Conservation (phyloP, 2,329 filamentous ascomycete genomes). For the Diplodia intermedia region DNA sequence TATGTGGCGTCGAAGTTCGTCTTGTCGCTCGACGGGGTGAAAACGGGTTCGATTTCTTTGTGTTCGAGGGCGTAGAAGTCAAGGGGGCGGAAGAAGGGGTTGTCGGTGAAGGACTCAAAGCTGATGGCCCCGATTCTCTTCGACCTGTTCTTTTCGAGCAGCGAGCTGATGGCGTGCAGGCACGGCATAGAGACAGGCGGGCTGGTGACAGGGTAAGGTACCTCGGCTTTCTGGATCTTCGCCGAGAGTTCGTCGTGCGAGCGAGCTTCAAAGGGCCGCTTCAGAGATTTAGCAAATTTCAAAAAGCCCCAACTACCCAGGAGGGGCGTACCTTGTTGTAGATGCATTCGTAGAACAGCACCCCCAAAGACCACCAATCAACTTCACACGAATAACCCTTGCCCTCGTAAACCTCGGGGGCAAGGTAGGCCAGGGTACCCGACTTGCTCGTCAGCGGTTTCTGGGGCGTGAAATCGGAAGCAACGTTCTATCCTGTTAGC, state of each 20-base stretch:
- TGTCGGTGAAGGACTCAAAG: conserved; percentile 84
- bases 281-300: conserved; percentile 29
- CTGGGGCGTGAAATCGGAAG: conserved; percentile 85
- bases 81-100: conserved; percentile 86
- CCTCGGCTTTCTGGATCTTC: conserved; percentile 80
- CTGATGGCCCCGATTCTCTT: conserved; percentile 81
- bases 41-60: conserved; percentile 89
- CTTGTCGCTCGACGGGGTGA: conserved; percentile 93
- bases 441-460: conserved; percentile 93
- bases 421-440: conserved; percentile 92
- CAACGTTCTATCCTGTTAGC: conserved; percentile 78
- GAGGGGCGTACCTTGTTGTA: conserved; percentile 81
- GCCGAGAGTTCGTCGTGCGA: conserved; percentile 81
- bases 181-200: conserved; percentile 89
- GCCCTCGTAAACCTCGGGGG: conserved; percentile 92
- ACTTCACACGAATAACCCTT: conserved; percentile 88
- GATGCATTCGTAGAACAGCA: conserved; percentile 99
- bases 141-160: conserved; percentile 79
- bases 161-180: conserved; percentile 83
- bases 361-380: conserved; percentile 98
- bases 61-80: conserved; percentile 84
- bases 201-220: conserved; percentile 89
- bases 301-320: neutral
- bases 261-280: conserved; percentile 93
- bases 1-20: conserved; percentile 99